These are phyloP conservation scores for Sclerotinia borealis DNA, from an alignment of 2,329 filamentous ascomycete genomes.

Conservation along the genomic window DNA sequence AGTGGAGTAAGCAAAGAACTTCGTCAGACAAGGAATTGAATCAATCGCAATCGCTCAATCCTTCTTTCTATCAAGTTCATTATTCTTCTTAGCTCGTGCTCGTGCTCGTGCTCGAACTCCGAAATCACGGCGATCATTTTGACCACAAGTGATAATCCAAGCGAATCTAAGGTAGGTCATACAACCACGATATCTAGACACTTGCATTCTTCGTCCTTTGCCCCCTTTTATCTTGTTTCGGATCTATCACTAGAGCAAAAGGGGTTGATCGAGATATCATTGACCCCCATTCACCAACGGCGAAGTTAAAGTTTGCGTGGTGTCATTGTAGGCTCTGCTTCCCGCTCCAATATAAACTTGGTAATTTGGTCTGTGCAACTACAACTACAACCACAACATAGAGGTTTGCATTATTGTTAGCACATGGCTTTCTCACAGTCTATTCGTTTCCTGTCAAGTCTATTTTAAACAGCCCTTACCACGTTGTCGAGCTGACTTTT, in stretches of 20 bases:
- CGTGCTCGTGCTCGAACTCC: neutral
- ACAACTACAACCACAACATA: neutral
- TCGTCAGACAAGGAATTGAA: conserved; percentile 1
- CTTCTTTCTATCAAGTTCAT: neutral
- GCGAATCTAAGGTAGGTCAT: conserved; percentile 3
- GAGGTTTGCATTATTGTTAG: neutral
- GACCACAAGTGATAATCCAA: neutral
- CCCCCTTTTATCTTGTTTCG: neutral
- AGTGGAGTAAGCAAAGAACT: neutral
- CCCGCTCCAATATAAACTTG: conserved; percentile 10
- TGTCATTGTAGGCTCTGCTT: conserved; percentile 6
- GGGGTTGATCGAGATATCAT: neutral
- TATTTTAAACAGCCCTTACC: neutral
- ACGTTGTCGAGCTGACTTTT: neutral
- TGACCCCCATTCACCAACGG: neutral
- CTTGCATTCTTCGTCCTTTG: neutral
- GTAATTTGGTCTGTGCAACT: neutral
- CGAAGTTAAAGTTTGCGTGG: conserved; percentile 5
- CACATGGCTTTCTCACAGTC: neutral
- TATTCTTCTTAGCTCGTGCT: conserved; percentile 1
- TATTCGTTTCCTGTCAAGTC: neutral
- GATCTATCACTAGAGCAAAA: neutral
- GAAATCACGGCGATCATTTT: conserved; percentile 3
- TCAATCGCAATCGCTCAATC: conserved; percentile 9
- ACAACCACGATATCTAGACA: conserved; percentile 6